Conservation (phyloP, 768 basidiomycete species). For the Leccinum uliginosum region DNA sequence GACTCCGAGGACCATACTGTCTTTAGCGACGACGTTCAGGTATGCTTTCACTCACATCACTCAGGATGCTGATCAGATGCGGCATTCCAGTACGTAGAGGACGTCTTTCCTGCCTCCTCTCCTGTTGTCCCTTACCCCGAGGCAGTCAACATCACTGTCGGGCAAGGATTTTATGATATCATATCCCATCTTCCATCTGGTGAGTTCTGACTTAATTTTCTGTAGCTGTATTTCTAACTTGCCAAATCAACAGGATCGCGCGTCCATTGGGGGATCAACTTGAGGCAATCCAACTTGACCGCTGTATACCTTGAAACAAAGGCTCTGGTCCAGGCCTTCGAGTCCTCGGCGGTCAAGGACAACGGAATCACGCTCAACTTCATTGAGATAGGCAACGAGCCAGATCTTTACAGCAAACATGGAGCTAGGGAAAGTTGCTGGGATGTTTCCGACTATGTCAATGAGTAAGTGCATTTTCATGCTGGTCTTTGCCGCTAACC, state of each 20-base stretch:
- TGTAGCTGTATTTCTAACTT: not conserved
- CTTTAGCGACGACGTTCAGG: conserved; percentile 47
- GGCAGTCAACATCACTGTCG: conserved; percentile 55
- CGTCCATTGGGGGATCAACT: conserved; percentile 65
- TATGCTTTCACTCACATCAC: conserved; percentile 11
- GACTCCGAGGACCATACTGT: conserved; percentile 55
- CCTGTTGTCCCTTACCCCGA: conserved; percentile 60
- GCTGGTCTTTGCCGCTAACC: not conserved
- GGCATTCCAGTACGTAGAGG: conserved; percentile 39
- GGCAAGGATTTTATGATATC: conserved; percentile 51
- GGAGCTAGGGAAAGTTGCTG: conserved; percentile 39
- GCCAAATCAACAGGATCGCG: conserved; percentile 43
- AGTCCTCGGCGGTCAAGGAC: conserved; percentile 33
- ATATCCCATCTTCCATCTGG: conserved; percentile 49
- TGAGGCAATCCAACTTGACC: conserved; percentile 52
- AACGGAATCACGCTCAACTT: conserved; percentile 48
- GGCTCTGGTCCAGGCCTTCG: conserved; percentile 47
- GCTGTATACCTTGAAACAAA: conserved; percentile 44
- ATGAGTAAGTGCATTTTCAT: conserved; percentile 37
- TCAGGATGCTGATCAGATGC: not conserved
- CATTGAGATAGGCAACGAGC: conserved; percentile 62
- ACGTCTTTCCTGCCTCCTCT: conserved; percentile 46
- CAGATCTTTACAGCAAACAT: conserved; percentile 50
- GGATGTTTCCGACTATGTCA: conserved; percentile 42
- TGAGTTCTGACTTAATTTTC: conserved; percentile 17